Evolutionary conservation across 148 eudicot genomes (phyloP), one percentile per base, ranked within the genome.

Genomic region (Vaccinium macrocarpon): DNA sequence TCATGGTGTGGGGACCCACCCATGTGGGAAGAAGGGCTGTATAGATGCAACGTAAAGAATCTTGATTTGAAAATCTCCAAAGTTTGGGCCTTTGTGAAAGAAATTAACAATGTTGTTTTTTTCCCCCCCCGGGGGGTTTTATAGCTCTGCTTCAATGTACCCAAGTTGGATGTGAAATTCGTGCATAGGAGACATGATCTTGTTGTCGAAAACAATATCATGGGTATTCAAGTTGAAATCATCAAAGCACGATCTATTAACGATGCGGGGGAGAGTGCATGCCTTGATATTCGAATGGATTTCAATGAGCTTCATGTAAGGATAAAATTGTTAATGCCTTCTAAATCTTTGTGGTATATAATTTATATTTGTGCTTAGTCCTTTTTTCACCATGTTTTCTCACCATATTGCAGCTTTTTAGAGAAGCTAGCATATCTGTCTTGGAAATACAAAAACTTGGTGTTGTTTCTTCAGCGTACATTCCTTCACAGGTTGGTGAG

Each of bases 251-350:
- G 81, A 81, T 91, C 92, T 71, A 78, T 59, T 91, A 96, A 96
- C 91, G 98, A 96, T 83, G 91, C 87, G 16, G 95, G 96, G 76
- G 96, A 96, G 87, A 93, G 95, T 89, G 91, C 93, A 70, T 93
- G 91, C 82, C 94, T 95, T 83, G 99, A 96, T 84, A 82, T 93
- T 87, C 98, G 91, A 86, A 79, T 96, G 89, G 97, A 96, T 85
- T 91, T 93, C 85, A 92, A 98, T 88, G 98, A 96, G 89, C 93
- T 96, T 88, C 92, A 94, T 92, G 99, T 96, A 91, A 87, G 95
- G 21, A 32, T 86, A 81, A 76, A 32, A 48, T 35, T 55, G 29
- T 29, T 51, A 61, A 82, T 80, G 21, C 27, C 38, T 18, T 72
- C 16, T 46, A 78, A 71, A 68, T 0, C 74, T 82, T 59, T 49